Percentiles rank a stretch among this genome's conserved stretches.
Conservation (phyloP, 306 rosid genomes). For the Vigna unguiculata region DNA sequence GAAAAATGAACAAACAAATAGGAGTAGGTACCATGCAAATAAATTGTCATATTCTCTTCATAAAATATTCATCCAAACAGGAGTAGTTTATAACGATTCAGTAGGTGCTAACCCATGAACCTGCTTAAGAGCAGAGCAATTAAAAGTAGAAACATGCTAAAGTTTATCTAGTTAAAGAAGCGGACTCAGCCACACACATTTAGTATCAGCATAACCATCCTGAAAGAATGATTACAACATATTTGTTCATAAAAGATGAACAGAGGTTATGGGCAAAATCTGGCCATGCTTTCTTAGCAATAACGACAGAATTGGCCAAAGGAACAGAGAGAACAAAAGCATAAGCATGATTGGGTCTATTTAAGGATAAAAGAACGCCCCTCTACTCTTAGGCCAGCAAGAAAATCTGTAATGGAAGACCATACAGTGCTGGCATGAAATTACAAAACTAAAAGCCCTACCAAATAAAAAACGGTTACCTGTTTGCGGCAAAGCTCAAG, state of each 20-base stretch:
- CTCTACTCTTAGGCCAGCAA: too few relatives aligned
- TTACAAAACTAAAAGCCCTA: too few relatives aligned
- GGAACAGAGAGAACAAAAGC: background rate
- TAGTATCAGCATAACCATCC: background rate
- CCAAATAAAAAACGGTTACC: too few relatives aligned
- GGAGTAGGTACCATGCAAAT: background rate
- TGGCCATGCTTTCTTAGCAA: slow-evolving; percentile 1
- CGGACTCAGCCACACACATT: background rate
- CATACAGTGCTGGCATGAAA: too few relatives aligned
- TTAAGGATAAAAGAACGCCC: too few relatives aligned
- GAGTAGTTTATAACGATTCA: too few relatives aligned
- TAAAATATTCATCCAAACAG: background rate
- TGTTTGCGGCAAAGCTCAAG: too few relatives aligned
- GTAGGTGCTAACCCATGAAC: background rate
- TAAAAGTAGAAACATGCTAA: background rate
- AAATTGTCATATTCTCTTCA: background rate
- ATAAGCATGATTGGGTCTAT: too few relatives aligned
- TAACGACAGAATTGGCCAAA: background rate
- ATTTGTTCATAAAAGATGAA: background rate
- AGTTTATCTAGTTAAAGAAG: background rate
- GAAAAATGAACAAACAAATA: background rate
- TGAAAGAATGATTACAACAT: slow-evolving; percentile 3
- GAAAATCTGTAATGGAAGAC: too few relatives aligned
- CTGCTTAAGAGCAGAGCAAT: background rate
- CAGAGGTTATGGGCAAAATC: slow-evolving; percentile 6